A percentile compares a stretch with the other conserved stretches of the same genome.
phyloP scores from a whole-genome alignment of 2,329 filamentous ascomycete genomes.

The Cladosporium austrohemisphaericum region DNA sequence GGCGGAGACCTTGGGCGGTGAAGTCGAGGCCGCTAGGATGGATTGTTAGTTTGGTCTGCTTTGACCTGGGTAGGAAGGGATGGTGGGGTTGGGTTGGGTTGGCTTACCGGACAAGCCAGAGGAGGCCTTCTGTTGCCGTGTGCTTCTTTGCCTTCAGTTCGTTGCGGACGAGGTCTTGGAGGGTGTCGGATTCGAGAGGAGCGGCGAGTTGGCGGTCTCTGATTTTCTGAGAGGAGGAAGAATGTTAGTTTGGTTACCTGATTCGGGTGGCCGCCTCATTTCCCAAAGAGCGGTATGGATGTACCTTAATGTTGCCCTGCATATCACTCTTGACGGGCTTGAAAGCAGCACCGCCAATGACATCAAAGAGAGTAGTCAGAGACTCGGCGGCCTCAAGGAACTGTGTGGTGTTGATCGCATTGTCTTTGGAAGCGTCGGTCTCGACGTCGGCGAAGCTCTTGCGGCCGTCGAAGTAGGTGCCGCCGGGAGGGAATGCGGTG shows the following conservation, averaged over 20 bases:
- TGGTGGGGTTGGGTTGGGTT: slow-evolving; percentile 7
- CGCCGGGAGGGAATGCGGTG: slow-evolving; percentile 52
- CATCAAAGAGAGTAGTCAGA: slow-evolving; percentile 76
- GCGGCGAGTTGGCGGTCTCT: slow-evolving; percentile 74
- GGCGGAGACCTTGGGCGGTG: slow-evolving; percentile 76
- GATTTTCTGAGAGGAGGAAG: slow-evolving; percentile 66
- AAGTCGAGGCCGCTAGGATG: slow-evolving; percentile 79
- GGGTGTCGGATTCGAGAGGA: slow-evolving; percentile 72
- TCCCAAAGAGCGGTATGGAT: neutral
- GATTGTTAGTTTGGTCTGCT: neutral
- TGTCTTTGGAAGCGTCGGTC: slow-evolving; percentile 66
- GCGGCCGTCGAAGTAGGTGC: slow-evolving; percentile 82
- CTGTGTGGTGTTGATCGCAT: slow-evolving; percentile 70
- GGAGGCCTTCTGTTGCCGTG: slow-evolving; percentile 77
- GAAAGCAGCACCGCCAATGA: slow-evolving; percentile 70
- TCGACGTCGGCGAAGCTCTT: slow-evolving; percentile 84
- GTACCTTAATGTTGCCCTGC: slow-evolving; percentile 82
- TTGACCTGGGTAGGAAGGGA: neutral
- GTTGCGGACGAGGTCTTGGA: slow-evolving; percentile 80
- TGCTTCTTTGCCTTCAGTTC: slow-evolving; percentile 90
- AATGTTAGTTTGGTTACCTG: neutral
- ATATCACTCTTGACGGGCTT: slow-evolving; percentile 88
- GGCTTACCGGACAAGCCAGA: slow-evolving; percentile 82
- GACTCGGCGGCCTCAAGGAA: slow-evolving; percentile 91
- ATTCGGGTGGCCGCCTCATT: neutral